Evolutionary conservation across 2,329 filamentous ascomycete genomes (phyloP).

Genomic region (Verticillium klebahnii): DNA sequence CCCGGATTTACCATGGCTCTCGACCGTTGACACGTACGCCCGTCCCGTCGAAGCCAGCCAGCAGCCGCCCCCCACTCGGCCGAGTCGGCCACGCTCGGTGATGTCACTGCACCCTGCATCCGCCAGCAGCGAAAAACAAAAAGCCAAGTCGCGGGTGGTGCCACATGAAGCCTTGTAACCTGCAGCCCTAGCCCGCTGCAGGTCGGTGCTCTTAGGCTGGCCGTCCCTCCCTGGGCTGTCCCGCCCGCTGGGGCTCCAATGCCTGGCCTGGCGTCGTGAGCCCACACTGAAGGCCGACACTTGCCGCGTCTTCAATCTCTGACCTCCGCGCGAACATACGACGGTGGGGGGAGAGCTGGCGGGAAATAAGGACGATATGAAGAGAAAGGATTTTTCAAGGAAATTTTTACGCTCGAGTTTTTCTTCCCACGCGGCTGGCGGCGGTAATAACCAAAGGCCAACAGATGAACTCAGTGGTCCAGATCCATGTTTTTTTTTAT

Average conservation of each 20-base stretch:
- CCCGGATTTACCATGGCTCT: background rate
- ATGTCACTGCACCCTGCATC: background rate
- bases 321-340: background rate
- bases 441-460: too few species aligned
- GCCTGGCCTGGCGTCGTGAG: too few species aligned
- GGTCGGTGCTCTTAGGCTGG: too few species aligned
- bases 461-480: background rate
- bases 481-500: background rate
- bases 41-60: background rate
- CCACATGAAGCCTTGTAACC: background rate
- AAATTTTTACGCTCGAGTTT: too few species aligned
- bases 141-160: background rate
- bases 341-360: background rate
- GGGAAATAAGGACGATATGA: background rate
- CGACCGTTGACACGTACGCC: background rate
- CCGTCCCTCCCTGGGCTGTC: background rate
- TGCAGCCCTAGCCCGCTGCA: background rate
- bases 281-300: background rate
- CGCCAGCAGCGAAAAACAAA: background rate
- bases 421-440: too few species aligned
- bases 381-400: too few species aligned
- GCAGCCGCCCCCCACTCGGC: background rate
- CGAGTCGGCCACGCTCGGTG: background rate
- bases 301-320: background rate
- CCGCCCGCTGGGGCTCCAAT: background rate